Base-by-base conservation (phyloP, 345 rosid genomes). In the Salix suchowensis region DNA sequence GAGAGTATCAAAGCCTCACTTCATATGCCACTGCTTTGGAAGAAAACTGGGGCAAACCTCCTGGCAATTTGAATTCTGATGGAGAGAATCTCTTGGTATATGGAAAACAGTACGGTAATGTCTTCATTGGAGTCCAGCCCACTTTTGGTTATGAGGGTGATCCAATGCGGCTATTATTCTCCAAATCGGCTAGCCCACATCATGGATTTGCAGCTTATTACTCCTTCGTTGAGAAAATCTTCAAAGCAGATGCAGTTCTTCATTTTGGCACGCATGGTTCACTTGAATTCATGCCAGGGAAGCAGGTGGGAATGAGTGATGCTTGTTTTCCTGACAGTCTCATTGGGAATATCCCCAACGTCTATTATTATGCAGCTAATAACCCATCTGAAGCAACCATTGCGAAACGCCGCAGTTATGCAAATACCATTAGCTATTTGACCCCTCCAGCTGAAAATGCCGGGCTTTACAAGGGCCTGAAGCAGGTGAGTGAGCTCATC, bases 371-470 rank as follows among this genome's bases (percentile, higher is more conserved):
- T 42, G 99, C 99, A 8, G 98, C 99, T 0, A 96, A 96, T 71
- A 96, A 96, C 64, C 99, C 99, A 7, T 96, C 99, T 2, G 99
- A 96, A 85, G 99, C 99, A 7, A 96, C 99, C 72, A 89, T 96
- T 13, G 99, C 99, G 4, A 96, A 96, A 84, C 90, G 99, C 61
- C 90, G 99, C 64, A 96, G 99, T 86, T 96, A 96, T 62, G 99
- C 99, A 11, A 96, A 96, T 78, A 96, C 98, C 0, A 96, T 93
- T 76, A 96, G 99, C 78, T 96, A 96, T 66, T 86, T 96, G 85
- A 96, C 98, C 50, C 99, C 99, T 71, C 99, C 99, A 2, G 99
- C 99, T 32, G 99, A 96, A 89, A 96, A 96, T 84, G 99, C 98
- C 65, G 99, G 98, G 78, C 91, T 96, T 71, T 96, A 96, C 91